Evolutionary conservation across 768 basidiomycete species (phyloP), one percentile per base, ranked within the genome.

Genomic region (Boletus bicolor): DNA sequence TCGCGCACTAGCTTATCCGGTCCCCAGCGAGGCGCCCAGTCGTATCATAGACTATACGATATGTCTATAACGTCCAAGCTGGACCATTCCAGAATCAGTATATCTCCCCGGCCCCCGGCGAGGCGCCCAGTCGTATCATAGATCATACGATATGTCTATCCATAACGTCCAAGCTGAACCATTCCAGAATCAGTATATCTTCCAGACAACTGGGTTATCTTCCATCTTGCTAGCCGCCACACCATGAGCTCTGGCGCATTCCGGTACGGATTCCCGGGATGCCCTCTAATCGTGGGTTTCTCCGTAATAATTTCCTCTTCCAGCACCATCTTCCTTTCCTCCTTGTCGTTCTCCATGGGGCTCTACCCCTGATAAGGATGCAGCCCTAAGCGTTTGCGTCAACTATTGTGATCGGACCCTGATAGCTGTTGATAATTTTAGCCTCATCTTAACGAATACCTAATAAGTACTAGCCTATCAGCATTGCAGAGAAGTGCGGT

Each of bases 1-100:
- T 43, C 42, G 42, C 21, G 6, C 28, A 28, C 28, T 28, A 24
- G 30, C n/a, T 48, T 49, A 11, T 34, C 36, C 10, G 28, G 39
- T 46, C 28, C 19, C 45, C 41, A 30, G 49, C 55, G 53, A 54
- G 64, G 64, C 64, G 60, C 52, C 42, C 37, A 19, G 48, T 39
- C 14, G 19, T 38, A 47, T 28, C 28, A 6, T 28, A 28, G 28
- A 28, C 28, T 5, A 5, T 28, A 28, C 26, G 26, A 1, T 28
- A 28, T 5, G 19, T 19, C 19, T 19, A 48, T 35, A 39, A 59
- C 24, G 24, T 15, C 43, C 6, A 28, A 28, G 28, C 3, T 28
- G 28, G 4, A 28, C 28, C 24, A 51, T 39, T 43, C 46, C 38
- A 42, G 15, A 37, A 59, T 24, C 32, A 24, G 24, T 12, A 36